phyloP scores from a whole-genome alignment of 768 basidiomycete genomes.

The Russula foetens region DNA sequence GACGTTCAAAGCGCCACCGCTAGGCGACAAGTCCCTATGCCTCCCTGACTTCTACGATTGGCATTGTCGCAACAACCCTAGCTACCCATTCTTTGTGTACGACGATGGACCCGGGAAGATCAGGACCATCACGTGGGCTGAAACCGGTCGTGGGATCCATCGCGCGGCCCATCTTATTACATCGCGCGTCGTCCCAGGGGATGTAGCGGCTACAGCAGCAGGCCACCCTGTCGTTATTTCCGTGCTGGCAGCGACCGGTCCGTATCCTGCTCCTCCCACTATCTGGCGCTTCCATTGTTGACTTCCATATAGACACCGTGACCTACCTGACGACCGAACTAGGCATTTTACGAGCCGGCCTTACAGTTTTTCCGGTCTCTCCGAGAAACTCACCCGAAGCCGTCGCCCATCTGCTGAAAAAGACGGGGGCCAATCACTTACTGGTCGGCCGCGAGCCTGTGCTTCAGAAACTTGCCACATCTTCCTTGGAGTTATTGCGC shows the following conservation, averaged over 20 bases:
- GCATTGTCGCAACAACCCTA: conserved; percentile 19
- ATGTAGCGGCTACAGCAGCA: background rate
- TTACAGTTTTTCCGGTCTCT: conserved; percentile 32
- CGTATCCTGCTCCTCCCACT: background rate
- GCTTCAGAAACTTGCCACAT: conserved; percentile 16
- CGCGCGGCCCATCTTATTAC: conserved; percentile 14
- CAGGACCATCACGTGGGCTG: conserved; percentile 18
- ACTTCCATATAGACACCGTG: conserved; percentile 18
- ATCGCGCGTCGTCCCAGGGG: conserved; percentile 4
- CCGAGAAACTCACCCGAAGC: conserved; percentile 39
- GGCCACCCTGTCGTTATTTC: conserved; percentile 18
- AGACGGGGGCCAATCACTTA: conserved; percentile 26
- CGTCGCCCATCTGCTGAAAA: conserved; percentile 22
- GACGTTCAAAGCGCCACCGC: conserved; percentile 22
- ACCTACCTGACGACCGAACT: conserved; percentile 22
- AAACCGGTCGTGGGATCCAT: conserved; percentile 20
- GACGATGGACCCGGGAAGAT: conserved; percentile 10
- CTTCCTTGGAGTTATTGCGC: conserved; percentile 8
- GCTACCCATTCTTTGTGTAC: conserved; percentile 21
- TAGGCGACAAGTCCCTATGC: conserved; percentile 17
- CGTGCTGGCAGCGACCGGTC: conserved; percentile 19
- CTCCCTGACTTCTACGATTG: conserved; percentile 26
- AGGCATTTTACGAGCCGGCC: conserved; percentile 36
- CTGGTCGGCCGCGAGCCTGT: conserved; percentile 23
- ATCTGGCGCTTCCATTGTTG: background rate